Percentiles rank a stretch among this genome's conserved stretches.
phyloP scores from a whole-genome alignment of 148 eudicot genomes.

The Polygonum aviculare region DNA sequence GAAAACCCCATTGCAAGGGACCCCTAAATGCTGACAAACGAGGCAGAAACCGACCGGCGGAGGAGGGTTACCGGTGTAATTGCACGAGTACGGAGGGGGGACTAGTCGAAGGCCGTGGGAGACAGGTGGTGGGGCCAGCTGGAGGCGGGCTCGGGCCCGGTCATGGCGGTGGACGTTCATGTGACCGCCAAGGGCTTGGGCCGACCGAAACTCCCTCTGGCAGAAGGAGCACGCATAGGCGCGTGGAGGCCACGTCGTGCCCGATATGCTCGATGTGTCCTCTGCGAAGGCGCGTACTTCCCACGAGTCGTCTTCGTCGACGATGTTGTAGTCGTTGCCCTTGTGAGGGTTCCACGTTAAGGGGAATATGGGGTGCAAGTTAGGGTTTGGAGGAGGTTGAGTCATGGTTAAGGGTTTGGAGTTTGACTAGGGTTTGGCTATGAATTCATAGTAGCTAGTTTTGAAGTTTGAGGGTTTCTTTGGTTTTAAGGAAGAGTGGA shows the following conservation, averaged over 20 bases:
- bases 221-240: conserved; percentile 29
- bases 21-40: neutral
- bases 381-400: conserved; percentile 12
- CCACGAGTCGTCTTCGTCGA: conserved; percentile 14
- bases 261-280: conserved; percentile 9
- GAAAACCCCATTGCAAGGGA: neutral
- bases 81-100: neutral
- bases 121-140: conserved; percentile 1
- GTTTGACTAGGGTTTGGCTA: neutral
- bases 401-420: neutral
- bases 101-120: neutral
- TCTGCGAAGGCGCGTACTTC: conserved; percentile 21
- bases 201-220: conserved; percentile 24
- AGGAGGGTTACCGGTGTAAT: neutral
- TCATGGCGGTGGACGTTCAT: conserved; percentile 34
- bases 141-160: conserved; percentile 27
- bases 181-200: conserved; percentile 35
- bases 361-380: neutral
- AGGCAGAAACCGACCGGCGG: neutral
- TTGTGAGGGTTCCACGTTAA: conserved; percentile 3
- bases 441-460: neutral
- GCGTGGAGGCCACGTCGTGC: conserved; percentile 28
- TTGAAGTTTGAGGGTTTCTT: neutral
- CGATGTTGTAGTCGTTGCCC: neutral
- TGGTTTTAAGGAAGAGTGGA: neutral